phyloP scores from a whole-genome alignment of 2,329 filamentous ascomycete genomes.

The Apiospora phragmitis region DNA sequence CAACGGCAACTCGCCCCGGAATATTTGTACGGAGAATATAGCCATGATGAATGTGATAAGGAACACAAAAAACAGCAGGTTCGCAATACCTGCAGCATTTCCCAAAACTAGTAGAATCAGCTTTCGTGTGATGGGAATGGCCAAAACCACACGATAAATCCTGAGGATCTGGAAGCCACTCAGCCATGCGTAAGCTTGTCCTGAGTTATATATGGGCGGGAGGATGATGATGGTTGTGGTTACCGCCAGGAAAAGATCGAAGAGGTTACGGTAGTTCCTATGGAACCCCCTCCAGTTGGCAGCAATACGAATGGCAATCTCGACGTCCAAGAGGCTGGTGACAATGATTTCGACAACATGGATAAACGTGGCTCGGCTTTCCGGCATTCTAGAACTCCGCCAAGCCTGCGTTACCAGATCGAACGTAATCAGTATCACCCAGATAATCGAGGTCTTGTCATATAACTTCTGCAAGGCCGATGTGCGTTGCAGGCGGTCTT shows the following conservation, averaged over 20 bases:
- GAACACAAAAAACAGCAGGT: slow-evolving; percentile 95
- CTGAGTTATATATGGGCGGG: slow-evolving; percentile 73
- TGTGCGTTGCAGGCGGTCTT: slow-evolving; percentile 40
- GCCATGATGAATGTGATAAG: slow-evolving; percentile 91
- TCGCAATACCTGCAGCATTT: slow-evolving; percentile 88
- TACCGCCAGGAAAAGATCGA: slow-evolving; percentile 79
- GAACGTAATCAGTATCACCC: slow-evolving; percentile 78
- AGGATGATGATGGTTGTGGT: slow-evolving; percentile 84
- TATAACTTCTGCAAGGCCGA: slow-evolving; percentile 69
- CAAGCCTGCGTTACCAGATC: slow-evolving; percentile 79
- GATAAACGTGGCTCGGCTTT: slow-evolving; percentile 62
- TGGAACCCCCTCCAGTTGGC: slow-evolving; percentile 83
- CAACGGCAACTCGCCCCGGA: slow-evolving; percentile 78
- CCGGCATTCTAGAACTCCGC: slow-evolving; percentile 75
- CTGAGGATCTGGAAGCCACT: slow-evolving; percentile 92
- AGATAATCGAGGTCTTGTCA: slow-evolving; percentile 71
- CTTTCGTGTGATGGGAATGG: slow-evolving; percentile 81
- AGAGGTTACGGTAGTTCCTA: slow-evolving; percentile 69
- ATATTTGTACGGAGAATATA: slow-evolving; percentile 90
- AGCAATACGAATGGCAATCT: slow-evolving; percentile 78
- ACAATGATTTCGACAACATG: slow-evolving; percentile 71
- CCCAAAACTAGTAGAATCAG: slow-evolving; percentile 87
- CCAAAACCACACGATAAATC: slow-evolving; percentile 88
- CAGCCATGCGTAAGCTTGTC: slow-evolving; percentile 79
- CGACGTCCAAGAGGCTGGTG: slow-evolving; percentile 75